phyloP scores from a whole-genome alignment of 805 yeast genomes.

The Sungouiozyma ichnusensis region DNA sequence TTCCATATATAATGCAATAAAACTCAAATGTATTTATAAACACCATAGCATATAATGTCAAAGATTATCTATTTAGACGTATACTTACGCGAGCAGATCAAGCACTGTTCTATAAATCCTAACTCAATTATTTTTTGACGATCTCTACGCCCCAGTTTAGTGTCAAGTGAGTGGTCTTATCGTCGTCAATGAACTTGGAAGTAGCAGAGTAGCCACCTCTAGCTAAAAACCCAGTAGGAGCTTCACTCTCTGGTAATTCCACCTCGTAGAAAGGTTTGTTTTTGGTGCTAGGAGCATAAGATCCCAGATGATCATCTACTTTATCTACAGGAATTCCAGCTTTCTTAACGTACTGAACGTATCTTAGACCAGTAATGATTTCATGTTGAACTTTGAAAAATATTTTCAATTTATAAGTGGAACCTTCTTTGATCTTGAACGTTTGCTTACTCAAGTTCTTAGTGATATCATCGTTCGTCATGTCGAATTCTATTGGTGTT shows the following conservation, averaged over 20 bases:
- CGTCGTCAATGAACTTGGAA: slow-evolving; percentile 82
- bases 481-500: slow-evolving; percentile 54
- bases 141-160: slow-evolving; percentile 83
- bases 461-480: slow-evolving; percentile 52
- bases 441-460: slow-evolving; percentile 51
- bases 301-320: slow-evolving; percentile 79
- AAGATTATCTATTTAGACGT: no score
- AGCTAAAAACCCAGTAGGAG: slow-evolving; percentile 83
- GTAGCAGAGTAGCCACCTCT: slow-evolving; percentile 77
- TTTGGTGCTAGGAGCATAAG: slow-evolving; percentile 79
- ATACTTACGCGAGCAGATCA: no score
- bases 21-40: neutral
- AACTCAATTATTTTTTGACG: slow-evolving; percentile 38
- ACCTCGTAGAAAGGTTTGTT: slow-evolving; percentile 70
- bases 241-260: slow-evolving; percentile 60
- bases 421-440: slow-evolving; percentile 68
- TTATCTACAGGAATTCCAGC: slow-evolving; percentile 83
- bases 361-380: slow-evolving; percentile 82
- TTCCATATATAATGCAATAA: neutral
- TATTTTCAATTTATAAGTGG: slow-evolving; percentile 60
- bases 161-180: slow-evolving; percentile 57
- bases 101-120: neutral
- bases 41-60: neutral
- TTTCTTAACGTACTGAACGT: slow-evolving; percentile 74
- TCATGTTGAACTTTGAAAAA: slow-evolving; percentile 82